Conservation (phyloP, 202 grass and related monocot species). For the Carex arenaria region DNA sequence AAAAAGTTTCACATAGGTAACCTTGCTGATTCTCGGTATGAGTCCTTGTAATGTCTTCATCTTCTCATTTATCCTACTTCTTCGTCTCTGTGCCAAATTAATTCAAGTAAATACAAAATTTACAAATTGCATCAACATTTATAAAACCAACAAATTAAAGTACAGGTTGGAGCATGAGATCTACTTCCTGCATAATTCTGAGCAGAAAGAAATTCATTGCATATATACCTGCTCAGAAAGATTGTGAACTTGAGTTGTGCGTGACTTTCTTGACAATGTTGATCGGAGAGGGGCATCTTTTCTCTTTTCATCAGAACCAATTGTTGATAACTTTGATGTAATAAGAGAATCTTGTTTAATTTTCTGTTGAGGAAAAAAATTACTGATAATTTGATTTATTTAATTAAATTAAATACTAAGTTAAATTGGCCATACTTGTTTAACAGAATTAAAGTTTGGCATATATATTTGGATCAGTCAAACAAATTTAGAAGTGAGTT, state of each 20-base stretch:
- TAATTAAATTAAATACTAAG: not conserved
- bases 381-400: not conserved
- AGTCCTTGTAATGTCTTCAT: constrained; percentile 38
- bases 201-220: not conserved
- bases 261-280: constrained; percentile 8
- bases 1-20: not conserved
- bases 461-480: not conserved
- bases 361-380: not conserved
- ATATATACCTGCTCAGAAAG: constrained; percentile 28
- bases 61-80: constrained; percentile 33
- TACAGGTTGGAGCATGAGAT: not conserved
- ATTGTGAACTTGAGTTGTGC: constrained; percentile 30
- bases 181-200: not conserved
- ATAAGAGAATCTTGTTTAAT: constrained; percentile 1
- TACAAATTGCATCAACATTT: not conserved
- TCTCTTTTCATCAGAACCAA: constrained; percentile 8
- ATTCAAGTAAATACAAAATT: not conserved
- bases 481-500: not conserved
- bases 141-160: not conserved
- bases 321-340: constrained; percentile 2
- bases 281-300: not conserved
- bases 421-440: not conserved
- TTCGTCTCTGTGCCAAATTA: constrained; percentile 26
- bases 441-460: not conserved
- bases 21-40: constrained; percentile 34